phyloP scores from a whole-genome alignment of 805 yeast genomes.

The Lipomyces yamadae region DNA sequence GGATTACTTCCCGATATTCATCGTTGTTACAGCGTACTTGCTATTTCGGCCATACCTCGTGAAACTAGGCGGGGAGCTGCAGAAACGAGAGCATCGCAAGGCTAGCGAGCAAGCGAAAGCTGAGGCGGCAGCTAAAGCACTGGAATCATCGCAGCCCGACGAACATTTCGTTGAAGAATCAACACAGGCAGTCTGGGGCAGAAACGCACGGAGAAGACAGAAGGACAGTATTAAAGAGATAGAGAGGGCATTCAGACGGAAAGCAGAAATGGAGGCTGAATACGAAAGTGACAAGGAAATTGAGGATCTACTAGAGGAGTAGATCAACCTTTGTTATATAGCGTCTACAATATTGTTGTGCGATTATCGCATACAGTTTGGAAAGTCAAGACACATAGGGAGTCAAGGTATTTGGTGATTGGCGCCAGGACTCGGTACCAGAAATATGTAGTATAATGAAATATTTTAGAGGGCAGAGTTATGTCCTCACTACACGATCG shows the following conservation, averaged over 20 bases:
- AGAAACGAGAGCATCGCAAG: constrained; percentile 32
- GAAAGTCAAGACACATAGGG: not conserved
- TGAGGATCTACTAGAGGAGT: constrained; percentile 10
- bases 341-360: not conserved
- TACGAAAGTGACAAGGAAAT: constrained; percentile 39
- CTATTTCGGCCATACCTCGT: constrained; percentile 38
- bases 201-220: constrained; percentile 39
- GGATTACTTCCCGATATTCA: constrained; percentile 34
- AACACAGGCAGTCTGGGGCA: constrained; percentile 35
- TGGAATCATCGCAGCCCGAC: constrained; percentile 27
- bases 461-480: not conserved
- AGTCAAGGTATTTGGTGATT: not conserved
- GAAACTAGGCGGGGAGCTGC: constrained; percentile 32
- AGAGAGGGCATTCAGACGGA: constrained; percentile 35
- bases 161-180: constrained; percentile 29
- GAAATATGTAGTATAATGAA: constrained; percentile 9
- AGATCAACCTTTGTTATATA: not conserved
- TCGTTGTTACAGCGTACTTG: constrained; percentile 37
- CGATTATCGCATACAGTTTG: not conserved
- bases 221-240: constrained; percentile 36
- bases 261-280: constrained; percentile 37
- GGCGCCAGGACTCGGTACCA: not conserved
- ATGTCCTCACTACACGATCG: not conserved
- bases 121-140: constrained; percentile 26
- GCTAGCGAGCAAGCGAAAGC: constrained; percentile 20